A percentile compares a stretch with the other conserved stretches of the same genome.
These are phyloP conservation scores for Golubevia sp. DNA, from an alignment of 1,284 basidiomycete species.

Conservation along the genomic window DNA sequence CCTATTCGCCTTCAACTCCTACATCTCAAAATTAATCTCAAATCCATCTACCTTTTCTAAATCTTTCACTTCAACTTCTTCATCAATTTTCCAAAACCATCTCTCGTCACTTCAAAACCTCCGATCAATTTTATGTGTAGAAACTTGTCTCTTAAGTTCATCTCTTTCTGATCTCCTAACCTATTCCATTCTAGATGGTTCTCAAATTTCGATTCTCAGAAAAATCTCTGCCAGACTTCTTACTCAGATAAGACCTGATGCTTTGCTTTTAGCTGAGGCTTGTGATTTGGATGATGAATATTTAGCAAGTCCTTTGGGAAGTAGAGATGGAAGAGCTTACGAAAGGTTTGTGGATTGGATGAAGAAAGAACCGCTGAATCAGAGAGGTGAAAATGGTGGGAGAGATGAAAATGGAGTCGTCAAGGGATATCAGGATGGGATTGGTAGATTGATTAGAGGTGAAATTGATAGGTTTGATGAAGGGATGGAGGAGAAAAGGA, in stretches of 20 bases:
- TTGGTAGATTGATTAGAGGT: constrained; percentile 33
- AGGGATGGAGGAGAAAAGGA: neutral
- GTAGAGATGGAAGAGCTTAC: constrained; percentile 35
- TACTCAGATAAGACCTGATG: constrained; percentile 14
- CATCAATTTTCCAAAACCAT: neutral
- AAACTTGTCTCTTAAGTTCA: constrained; percentile 27
- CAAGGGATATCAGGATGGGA: constrained; percentile 31
- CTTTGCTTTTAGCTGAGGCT: constrained; percentile 32
- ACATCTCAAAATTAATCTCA: constrained; percentile 1
- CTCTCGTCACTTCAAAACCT: neutral
- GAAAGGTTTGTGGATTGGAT: constrained; percentile 47
- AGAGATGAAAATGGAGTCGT: constrained; percentile 37
- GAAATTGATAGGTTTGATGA: constrained; percentile 23
- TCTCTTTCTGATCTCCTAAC: neutral
- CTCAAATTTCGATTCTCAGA: constrained; percentile 1
- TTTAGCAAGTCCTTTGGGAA: constrained; percentile 34
- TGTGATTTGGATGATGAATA: constrained; percentile 49
- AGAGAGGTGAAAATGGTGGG: constrained; percentile 24
- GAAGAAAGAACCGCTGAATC: constrained; percentile 42
- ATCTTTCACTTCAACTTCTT: neutral
- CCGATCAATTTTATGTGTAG: constrained; percentile 20
- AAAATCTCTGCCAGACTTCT: neutral
- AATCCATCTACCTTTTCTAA: neutral
- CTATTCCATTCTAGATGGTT: neutral
- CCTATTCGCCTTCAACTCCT: constrained; percentile 18